A percentile compares a stretch with the other conserved stretches of the same genome.
These are phyloP conservation scores for Diplodia corticola DNA, from an alignment of 2,329 filamentous ascomycete genomes.

Conservation along the genomic window DNA sequence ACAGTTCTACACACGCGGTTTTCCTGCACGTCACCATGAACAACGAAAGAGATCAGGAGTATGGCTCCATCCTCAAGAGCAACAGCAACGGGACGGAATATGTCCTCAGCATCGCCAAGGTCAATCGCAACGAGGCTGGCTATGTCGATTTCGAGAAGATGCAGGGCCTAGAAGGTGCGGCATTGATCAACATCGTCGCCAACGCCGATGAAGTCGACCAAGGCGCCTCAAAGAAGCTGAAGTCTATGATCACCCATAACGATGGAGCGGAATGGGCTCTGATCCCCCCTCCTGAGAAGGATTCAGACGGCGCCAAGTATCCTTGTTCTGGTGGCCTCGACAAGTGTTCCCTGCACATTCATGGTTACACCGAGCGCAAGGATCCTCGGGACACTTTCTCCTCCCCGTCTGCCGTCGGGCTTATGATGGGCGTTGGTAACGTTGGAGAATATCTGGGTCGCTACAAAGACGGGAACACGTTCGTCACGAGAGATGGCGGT, in stretches of 20 bases:
- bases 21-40: slow-evolving; percentile 91
- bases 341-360: slow-evolving; percentile 84
- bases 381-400: slow-evolving; percentile 85
- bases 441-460: slow-evolving; percentile 71
- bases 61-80: slow-evolving; percentile 91
- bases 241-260: slow-evolving; percentile 93
- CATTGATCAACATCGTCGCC: slow-evolving; percentile 79
- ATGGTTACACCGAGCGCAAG: slow-evolving; percentile 88
- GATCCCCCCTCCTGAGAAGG: slow-evolving; percentile 69
- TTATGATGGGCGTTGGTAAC: slow-evolving; percentile 91
- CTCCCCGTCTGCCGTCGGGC: slow-evolving; percentile 80
- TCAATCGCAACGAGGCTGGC: slow-evolving; percentile 75
- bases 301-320: slow-evolving; percentile 71
- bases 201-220: slow-evolving; percentile 67
- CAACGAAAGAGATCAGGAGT: slow-evolving; percentile 62
- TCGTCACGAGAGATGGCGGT: slow-evolving; percentile 88
- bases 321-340: slow-evolving; percentile 62
- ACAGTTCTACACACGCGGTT: slow-evolving; percentile 90
- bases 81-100: slow-evolving; percentile 98
- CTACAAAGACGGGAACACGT: slow-evolving; percentile 78
- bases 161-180: slow-evolving; percentile 85
- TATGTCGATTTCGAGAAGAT: slow-evolving; percentile 98
- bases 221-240: slow-evolving; percentile 73
- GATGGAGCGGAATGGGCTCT: slow-evolving; percentile 87
- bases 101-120: slow-evolving; percentile 74